phyloP scores from a whole-genome alignment of 257 asterid genomes.

The Solanum bulbocastanum region DNA sequence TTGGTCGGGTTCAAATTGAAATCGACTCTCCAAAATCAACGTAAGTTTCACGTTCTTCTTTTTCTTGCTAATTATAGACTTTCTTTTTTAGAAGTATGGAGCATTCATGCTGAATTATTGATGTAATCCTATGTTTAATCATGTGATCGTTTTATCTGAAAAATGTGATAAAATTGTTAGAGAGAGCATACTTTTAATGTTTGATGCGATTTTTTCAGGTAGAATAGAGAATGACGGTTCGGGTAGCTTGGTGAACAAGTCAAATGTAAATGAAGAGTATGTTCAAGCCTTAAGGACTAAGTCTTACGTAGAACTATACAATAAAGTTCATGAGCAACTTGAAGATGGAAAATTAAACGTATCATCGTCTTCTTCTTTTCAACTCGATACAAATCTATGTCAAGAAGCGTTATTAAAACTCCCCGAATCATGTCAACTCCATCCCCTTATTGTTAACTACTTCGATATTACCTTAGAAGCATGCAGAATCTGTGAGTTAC shows the following conservation, averaged over 20 bases:
- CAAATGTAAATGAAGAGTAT: constrained; percentile 48
- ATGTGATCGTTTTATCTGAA: neutral
- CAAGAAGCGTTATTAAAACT: constrained; percentile 24
- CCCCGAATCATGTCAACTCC: constrained; percentile 10
- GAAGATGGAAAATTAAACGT: neutral
- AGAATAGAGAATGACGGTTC: neutral
- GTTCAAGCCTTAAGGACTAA: constrained; percentile 59
- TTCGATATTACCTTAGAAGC: constrained; percentile 49
- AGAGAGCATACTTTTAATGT: neutral
- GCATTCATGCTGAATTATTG: neutral
- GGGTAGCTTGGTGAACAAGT: constrained; percentile 16
- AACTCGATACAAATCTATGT: neutral
- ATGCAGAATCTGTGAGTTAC: constrained; percentile 35
- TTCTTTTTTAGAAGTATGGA: neutral
- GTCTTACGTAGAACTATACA: constrained; percentile 48
- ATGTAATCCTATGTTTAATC: neutral
- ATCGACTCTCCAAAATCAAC: constrained; percentile 16
- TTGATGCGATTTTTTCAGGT: constrained; percentile 15
- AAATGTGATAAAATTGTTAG: neutral
- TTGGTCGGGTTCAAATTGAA: constrained; percentile 14
- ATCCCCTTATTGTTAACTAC: constrained; percentile 31
- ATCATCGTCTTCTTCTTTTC: constrained; percentile 15
- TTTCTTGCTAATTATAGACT: neutral
- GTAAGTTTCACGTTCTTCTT: constrained; percentile 10
- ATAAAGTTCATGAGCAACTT: constrained; percentile 32